These are phyloP conservation scores for Cucurbita argyrosperma DNA, from an alignment of 306 rosid species.

Conservation along the genomic window DNA sequence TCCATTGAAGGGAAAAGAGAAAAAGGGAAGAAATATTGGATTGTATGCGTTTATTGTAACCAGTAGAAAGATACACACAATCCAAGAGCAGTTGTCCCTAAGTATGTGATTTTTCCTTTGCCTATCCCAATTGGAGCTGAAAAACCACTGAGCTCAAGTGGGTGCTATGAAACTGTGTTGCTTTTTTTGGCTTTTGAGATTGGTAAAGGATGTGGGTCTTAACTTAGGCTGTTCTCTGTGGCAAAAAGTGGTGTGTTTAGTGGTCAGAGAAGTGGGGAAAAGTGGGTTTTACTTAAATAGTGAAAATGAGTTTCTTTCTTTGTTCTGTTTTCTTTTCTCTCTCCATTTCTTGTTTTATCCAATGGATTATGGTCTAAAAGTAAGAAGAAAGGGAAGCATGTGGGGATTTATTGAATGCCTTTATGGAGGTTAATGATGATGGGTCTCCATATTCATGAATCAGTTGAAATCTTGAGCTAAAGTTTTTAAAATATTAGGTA, in stretches of 20 bases:
- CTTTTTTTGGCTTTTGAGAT: conserved; percentile 2
- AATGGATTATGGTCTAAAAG: conserved; percentile 3
- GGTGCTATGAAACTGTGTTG: background rate
- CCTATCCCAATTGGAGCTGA: background rate
- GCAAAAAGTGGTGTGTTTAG: conserved; percentile 8
- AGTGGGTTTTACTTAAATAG: conserved; percentile 17
- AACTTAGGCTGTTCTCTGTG: background rate
- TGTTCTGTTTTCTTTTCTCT: background rate
- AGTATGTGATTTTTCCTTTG: background rate
- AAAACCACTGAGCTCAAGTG: background rate
- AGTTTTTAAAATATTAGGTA: background rate
- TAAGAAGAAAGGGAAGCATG: background rate
- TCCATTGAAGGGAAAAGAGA: background rate
- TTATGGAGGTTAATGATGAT: conserved; percentile 1
- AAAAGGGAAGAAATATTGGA: background rate
- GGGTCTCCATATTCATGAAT: conserved; percentile 2
- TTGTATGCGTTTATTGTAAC: conserved; percentile 3
- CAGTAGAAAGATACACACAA: conserved; percentile 2
- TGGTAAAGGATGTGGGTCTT: background rate
- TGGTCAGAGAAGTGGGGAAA: conserved; percentile 28
- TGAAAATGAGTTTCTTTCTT: conserved; percentile 6
- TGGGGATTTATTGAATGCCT: background rate
- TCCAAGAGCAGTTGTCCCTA: background rate
- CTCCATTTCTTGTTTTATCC: background rate
- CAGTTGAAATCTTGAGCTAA: background rate